Evolutionary conservation across 371 early-diverging fungal genomes (phyloP), one percentile per base, ranked within the genome.

Genomic region (Mucor plumbeus): DNA sequence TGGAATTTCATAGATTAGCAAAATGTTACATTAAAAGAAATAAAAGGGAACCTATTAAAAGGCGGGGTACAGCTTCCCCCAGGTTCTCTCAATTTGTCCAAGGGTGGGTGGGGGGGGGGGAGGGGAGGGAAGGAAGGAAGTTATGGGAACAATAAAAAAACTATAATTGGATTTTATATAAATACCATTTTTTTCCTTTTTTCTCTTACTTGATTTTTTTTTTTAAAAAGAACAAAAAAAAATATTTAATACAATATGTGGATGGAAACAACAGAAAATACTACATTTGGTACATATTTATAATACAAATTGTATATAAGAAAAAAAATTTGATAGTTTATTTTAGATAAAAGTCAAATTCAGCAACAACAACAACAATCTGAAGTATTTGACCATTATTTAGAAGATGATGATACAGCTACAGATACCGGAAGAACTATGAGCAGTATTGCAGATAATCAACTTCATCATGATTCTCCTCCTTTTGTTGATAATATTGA

Each of bases 321-420:
- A 38, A 38, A 1, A 38, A 4, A 3, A 9, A 9, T 11, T 5
- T 38, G 0, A 38, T 19, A 10, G 8, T 17, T 34, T 35, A 13
- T 35, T 38, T 11, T 39, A 35, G 33, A 10, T 2, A 35, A 58
- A 7, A 38, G 54, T 57, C 26, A 64, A 54, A 56, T 43, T 31
- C 43, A 19, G 35, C 47, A 17, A 17, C 19, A 61, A n/a, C 47
- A 61, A 39, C 59, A 60, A 19, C 26, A 14, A 19, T 19, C 47
- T 19, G 35, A 34, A 36, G 65, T 26, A 50, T 35, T 65, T 53
- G 54, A 68, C 53, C 38, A 40, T 19, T 57, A 61, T 53, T 47
- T 59, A 39, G 67, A 71, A 41, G 72, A 76, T 36, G 77, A 79
- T 57, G 79, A 79, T 48, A 61, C 59, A n/a, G 67, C 65, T 6